Percentiles rank a stretch among this genome's conserved stretches.
Evolutionary conservation across 2,329 filamentous ascomycete genomes (phyloP).

Genomic region (Colletotrichum horii): DNA sequence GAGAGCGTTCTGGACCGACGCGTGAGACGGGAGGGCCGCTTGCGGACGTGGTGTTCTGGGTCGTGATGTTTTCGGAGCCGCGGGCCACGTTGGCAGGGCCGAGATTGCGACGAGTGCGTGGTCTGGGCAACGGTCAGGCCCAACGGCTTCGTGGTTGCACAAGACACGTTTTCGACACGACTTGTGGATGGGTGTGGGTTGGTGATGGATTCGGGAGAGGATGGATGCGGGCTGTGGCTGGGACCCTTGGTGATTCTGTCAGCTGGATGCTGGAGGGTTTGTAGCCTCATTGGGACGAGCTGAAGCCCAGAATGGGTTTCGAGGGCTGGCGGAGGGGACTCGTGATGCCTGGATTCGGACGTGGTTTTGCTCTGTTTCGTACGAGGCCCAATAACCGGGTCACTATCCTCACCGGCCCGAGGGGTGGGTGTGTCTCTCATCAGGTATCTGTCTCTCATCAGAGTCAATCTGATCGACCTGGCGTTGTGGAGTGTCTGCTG

Average conservation of each 20-base stretch:
- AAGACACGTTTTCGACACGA: background rate
- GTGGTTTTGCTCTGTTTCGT: background rate
- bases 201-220: background rate
- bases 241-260: background rate
- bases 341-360: background rate
- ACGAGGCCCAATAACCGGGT: background rate
- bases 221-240: background rate
- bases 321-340: background rate
- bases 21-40: background rate
- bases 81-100: background rate
- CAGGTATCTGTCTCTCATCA: background rate
- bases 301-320: background rate
- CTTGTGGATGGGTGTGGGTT: background rate
- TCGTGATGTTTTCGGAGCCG: background rate
- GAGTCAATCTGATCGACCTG: background rate
- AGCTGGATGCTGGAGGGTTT: background rate
- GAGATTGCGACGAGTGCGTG: background rate
- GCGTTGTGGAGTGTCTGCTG: background rate
- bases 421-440: background rate
- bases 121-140: background rate
- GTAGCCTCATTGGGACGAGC: background rate
- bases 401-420: background rate
- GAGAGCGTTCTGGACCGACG: background rate
- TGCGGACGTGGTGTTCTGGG: background rate
- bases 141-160: background rate